Conservation (phyloP, 78 protist genomes). For the Guillardia theta region DNA sequence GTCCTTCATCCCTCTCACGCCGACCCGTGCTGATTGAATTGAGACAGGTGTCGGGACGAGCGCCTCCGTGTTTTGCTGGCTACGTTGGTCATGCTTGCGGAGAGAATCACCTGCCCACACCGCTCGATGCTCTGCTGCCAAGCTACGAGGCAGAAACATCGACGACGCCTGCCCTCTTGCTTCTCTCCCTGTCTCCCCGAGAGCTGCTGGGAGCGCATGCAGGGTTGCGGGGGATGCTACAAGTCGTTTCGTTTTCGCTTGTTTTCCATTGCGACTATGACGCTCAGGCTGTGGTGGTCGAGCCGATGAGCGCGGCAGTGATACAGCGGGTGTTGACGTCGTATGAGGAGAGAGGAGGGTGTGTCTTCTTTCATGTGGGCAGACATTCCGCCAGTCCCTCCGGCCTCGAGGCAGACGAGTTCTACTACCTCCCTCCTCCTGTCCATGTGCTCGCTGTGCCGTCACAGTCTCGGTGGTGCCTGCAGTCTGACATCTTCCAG, state of each 20-base stretch:
- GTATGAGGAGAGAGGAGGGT: not conserved
- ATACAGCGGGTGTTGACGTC: not conserved
- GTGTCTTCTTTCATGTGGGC: not conserved
- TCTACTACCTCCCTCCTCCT: not conserved
- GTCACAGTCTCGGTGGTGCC: too few species aligned
- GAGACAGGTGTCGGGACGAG: too few species aligned
- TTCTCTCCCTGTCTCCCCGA: not conserved
- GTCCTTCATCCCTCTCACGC: too few species aligned
- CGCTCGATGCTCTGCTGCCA: not conserved
- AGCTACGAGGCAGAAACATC: not conserved
- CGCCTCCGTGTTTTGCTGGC: too few species aligned
- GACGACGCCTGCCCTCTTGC: not conserved
- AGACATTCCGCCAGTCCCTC: not conserved
- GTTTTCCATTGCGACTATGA: not conserved
- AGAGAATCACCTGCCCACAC: slow-evolving; percentile 2
- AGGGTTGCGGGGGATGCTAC: not conserved
- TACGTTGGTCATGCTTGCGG: too few species aligned
- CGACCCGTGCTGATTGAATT: too few species aligned
- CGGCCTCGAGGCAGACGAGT: not conserved
- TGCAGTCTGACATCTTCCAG: too few species aligned
- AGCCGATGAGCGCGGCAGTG: not conserved
- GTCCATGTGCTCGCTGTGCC: not conserved
- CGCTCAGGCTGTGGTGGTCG: not conserved
- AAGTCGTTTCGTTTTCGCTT: not conserved
- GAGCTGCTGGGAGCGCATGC: not conserved